Evolutionary conservation across 306 rosid genomes (phyloP).

Genomic region (Sphenostylis stenocarpa): DNA sequence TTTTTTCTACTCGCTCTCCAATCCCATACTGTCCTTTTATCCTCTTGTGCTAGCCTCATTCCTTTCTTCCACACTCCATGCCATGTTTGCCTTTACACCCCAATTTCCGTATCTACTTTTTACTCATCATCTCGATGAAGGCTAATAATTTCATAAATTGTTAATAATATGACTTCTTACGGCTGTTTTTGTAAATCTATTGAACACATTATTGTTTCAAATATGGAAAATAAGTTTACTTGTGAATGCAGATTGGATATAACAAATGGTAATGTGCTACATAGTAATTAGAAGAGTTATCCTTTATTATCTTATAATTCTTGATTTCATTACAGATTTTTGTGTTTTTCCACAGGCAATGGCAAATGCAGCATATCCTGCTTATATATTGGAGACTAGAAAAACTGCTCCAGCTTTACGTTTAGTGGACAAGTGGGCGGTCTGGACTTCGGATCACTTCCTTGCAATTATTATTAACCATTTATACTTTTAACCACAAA

Average conservation of each 20-base stretch:
- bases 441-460: conserved; percentile 50
- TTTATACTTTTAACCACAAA: not conserved
- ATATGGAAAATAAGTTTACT: conserved; percentile 3
- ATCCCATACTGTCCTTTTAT: too few species aligned
- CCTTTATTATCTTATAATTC: not conserved
- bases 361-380: conserved; percentile 88
- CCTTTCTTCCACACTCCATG: too few species aligned
- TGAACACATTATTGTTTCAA: not conserved
- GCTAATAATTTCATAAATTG: too few species aligned
- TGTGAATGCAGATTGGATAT: not conserved
- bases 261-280: conserved; percentile 13
- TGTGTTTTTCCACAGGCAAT: conserved; percentile 60
- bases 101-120: too few species aligned
- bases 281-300: not conserved
- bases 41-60: too few species aligned
- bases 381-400: conserved; percentile 77
- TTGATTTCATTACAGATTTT: conserved; percentile 3
- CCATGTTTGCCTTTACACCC: too few species aligned
- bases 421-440: conserved; percentile 96
- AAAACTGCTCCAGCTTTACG: conserved; percentile 96
- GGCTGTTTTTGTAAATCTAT: not conserved
- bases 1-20: too few species aligned
- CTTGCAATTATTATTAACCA: conserved; percentile 21
- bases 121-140: too few species aligned
- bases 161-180: not conserved